These are phyloP conservation scores for Botrytis pseudocinerea DNA, from an alignment of 2,329 filamentous ascomycete species.

Conservation along the genomic window DNA sequence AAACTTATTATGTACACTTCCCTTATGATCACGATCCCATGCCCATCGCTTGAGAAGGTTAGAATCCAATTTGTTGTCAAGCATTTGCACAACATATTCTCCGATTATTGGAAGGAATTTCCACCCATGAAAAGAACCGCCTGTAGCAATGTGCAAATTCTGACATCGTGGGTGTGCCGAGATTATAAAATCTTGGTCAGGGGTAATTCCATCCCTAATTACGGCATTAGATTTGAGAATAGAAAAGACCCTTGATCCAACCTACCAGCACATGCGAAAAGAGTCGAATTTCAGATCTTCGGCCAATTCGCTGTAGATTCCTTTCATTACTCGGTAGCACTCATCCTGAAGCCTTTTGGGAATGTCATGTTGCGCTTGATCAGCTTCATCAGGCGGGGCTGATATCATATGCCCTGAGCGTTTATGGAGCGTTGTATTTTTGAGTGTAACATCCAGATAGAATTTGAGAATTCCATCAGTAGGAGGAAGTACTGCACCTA, in stretches of 20 bases:
- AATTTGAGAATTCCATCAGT: slow-evolving; percentile 57
- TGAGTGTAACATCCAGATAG: slow-evolving; percentile 60
- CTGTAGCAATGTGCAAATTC: slow-evolving; percentile 61
- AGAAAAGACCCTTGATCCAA: background rate
- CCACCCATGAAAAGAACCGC: slow-evolving; percentile 65
- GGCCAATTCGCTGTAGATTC: slow-evolving; percentile 47
- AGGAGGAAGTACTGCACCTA: slow-evolving; percentile 46
- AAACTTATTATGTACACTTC: slow-evolving; percentile 16
- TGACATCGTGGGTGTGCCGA: slow-evolving; percentile 53
- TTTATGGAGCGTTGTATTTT: slow-evolving; percentile 51
- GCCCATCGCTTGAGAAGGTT: slow-evolving; percentile 48
- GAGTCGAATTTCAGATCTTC: slow-evolving; percentile 45
- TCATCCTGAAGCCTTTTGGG: slow-evolving; percentile 47
- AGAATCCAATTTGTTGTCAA: slow-evolving; percentile 45
- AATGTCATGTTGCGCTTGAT: slow-evolving; percentile 48
- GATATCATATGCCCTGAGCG: slow-evolving; percentile 54
- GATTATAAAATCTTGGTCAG: slow-evolving; percentile 63
- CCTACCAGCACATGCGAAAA: slow-evolving; percentile 50
- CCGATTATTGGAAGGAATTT: slow-evolving; percentile 66
- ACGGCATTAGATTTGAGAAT: background rate
- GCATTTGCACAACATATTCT: slow-evolving; percentile 56
- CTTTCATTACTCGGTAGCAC: slow-evolving; percentile 44
- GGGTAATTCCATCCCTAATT: slow-evolving; percentile 59
- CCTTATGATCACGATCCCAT: slow-evolving; percentile 44
- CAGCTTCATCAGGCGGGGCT: slow-evolving; percentile 46